Percentiles rank a stretch among this genome's conserved stretches.
phyloP scores from a whole-genome alignment of 2,329 filamentous ascomycete genomes.

The Magnaporthiopsis poae region DNA sequence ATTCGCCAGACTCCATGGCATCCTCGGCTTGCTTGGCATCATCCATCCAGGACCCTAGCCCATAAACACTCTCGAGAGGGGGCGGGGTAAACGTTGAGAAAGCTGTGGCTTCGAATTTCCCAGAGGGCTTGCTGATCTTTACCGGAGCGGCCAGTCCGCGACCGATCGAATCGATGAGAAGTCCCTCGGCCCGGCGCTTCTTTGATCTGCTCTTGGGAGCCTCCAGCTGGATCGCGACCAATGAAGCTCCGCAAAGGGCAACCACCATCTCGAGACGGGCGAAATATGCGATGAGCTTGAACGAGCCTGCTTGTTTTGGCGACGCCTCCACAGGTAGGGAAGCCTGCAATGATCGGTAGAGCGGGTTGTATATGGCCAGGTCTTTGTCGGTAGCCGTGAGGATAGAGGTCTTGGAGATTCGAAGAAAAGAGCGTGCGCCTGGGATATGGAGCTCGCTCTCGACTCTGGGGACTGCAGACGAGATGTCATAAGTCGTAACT shows the following conservation, averaged over 20 bases:
- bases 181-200: constrained; percentile 47
- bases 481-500: constrained; percentile 55
- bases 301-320: constrained; percentile 26
- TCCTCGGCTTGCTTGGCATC: constrained; percentile 39
- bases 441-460: constrained; percentile 43
- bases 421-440: constrained; percentile 51
- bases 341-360: constrained; percentile 53
- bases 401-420: constrained; percentile 56
- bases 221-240: constrained; percentile 62
- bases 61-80: constrained; percentile 6
- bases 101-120: constrained; percentile 20
- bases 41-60: constrained; percentile 10
- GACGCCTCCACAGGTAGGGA: constrained; percentile 33
- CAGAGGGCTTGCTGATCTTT: background rate
- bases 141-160: constrained; percentile 39
- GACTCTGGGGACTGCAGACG: constrained; percentile 50
- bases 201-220: constrained; percentile 46
- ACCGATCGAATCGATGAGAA: constrained; percentile 65
- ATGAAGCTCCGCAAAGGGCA: constrained; percentile 50
- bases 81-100: constrained; percentile 20
- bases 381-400: constrained; percentile 48
- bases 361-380: constrained; percentile 58
- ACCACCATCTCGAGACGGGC: constrained; percentile 57
- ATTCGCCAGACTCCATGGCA: constrained; percentile 34
- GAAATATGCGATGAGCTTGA: constrained; percentile 50